Evolutionary conservation across 2,329 filamentous ascomycete species (phyloP).

Genomic region (Paracoccidioides lutzii): DNA sequence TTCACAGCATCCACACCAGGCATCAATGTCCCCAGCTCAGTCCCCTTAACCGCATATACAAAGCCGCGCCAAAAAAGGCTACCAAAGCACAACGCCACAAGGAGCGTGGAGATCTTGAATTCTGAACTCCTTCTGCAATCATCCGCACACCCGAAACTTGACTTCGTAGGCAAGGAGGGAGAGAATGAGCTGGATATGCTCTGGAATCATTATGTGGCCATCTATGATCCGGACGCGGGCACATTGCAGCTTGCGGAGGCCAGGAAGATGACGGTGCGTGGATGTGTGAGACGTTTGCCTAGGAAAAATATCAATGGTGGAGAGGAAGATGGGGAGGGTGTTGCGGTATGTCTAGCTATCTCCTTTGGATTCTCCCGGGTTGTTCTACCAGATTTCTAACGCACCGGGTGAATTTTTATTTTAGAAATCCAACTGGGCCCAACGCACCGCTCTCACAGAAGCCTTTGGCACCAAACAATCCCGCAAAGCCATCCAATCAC

Average conservation of each 20-base stretch:
- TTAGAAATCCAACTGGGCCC: slow-evolving; percentile 26
- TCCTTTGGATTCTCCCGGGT: neutral
- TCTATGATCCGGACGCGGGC: slow-evolving; percentile 43
- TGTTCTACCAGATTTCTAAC: neutral
- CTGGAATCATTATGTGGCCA: slow-evolving; percentile 48
- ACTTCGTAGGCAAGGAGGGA: slow-evolving; percentile 43
- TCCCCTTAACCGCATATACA: slow-evolving; percentile 32
- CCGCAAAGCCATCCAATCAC: slow-evolving; percentile 35
- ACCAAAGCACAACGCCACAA: slow-evolving; percentile 16
- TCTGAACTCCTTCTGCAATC: slow-evolving; percentile 48
- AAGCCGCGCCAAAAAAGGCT: slow-evolving; percentile 33
- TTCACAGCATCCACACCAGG: slow-evolving; percentile 17
- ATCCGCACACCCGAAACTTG: slow-evolving; percentile 46
- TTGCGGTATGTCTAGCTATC: neutral
- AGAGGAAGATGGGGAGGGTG: slow-evolving; percentile 14
- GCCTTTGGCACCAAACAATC: slow-evolving; percentile 40
- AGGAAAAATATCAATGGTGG: slow-evolving; percentile 16
- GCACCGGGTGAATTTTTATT: neutral
- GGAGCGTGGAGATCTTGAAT: slow-evolving; percentile 25
- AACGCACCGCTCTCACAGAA: slow-evolving; percentile 33
- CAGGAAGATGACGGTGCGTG: slow-evolving; percentile 43
- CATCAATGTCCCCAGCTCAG: slow-evolving; percentile 15
- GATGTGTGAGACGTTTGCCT: slow-evolving; percentile 26
- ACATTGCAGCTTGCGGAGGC: slow-evolving; percentile 43
- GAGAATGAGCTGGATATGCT: slow-evolving; percentile 40